phyloP scores from a whole-genome alignment of 192 early-diverging fungal genomes.

The Gryganskiella cystojenkinii region DNA sequence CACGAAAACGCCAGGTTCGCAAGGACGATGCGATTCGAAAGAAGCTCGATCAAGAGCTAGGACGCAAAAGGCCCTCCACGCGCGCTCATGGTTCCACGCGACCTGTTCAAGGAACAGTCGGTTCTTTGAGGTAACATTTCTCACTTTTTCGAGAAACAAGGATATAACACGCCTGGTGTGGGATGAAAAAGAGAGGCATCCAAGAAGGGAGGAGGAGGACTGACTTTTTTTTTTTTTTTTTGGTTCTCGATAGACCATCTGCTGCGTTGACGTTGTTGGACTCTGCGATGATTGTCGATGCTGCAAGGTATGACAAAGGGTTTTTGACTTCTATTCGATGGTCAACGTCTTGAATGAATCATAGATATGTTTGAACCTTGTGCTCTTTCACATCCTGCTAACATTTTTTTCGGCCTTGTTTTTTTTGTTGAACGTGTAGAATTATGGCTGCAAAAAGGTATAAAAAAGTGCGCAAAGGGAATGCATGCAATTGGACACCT shows the following conservation, averaged over 20 bases:
- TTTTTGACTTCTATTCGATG: background rate
- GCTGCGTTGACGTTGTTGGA: constrained; percentile 38
- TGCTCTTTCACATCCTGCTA: background rate
- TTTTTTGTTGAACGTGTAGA: constrained; percentile 30
- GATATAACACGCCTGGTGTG: too few species aligned
- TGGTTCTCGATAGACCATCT: constrained; percentile 29
- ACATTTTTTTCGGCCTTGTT: background rate
- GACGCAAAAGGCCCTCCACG: constrained; percentile 38
- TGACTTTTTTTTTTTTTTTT: constrained; percentile 8
- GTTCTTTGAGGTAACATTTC: constrained; percentile 46
- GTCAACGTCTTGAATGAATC: background rate
- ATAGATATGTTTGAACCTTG: constrained; percentile 1
- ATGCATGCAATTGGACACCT: background rate
- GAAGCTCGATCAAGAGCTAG: constrained; percentile 78
- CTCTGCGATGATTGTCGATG: constrained; percentile 48
- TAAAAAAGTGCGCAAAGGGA: too few species aligned
- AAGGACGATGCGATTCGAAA: constrained; percentile 77
- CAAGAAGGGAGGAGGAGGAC: constrained; percentile 1
- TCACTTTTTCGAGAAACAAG: too few species aligned
- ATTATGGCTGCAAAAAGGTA: constrained; percentile 55
- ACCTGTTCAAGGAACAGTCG: constrained; percentile 62
- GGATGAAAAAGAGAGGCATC: background rate
- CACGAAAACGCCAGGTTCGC: constrained; percentile 54
- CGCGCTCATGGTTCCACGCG: constrained; percentile 48
- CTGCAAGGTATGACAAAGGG: constrained; percentile 43